Evolutionary conservation across 306 rosid genomes (phyloP).

Genomic region (Quercus dentata): DNA sequence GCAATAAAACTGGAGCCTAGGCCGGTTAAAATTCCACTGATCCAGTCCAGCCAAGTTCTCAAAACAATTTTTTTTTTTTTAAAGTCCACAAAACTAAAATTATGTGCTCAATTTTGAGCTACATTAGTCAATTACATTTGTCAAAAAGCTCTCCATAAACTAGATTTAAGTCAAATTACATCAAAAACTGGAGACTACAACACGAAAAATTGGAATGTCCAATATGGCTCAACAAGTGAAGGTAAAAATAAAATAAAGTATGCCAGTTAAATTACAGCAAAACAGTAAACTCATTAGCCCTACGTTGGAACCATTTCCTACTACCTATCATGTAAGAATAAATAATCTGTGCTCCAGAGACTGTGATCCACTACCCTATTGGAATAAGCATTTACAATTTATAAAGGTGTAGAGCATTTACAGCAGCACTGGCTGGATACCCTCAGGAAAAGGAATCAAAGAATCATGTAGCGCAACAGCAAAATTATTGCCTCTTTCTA

Average conservation of each 20-base stretch:
- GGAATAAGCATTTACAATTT: constrained; percentile 65
- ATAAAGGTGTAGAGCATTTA: constrained; percentile 56
- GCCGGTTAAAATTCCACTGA: too few relatives aligned
- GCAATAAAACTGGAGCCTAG: too few relatives aligned
- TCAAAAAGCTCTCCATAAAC: neutral
- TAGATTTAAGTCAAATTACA: neutral
- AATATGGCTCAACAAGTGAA: constrained; percentile 27
- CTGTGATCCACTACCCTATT: constrained; percentile 56
- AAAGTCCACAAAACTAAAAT: too few relatives aligned
- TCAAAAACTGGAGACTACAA: neutral
- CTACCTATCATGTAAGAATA: constrained; percentile 33
- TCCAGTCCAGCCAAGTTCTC: too few relatives aligned
- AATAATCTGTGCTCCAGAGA: constrained; percentile 41
- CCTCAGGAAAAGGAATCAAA: constrained; percentile 60
- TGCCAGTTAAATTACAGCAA: constrained; percentile 26
- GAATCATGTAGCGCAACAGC: constrained; percentile 37
- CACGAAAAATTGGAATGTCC: neutral
- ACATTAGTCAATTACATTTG: neutral
- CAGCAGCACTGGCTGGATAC: constrained; percentile 49
- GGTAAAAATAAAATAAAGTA: neutral
- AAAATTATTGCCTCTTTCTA: constrained; percentile 66
- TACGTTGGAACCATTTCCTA: constrained; percentile 26
- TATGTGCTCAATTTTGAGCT: neutral
- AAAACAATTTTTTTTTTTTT: too few relatives aligned
- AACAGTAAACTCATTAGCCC: constrained; percentile 36